Base-by-base conservation (phyloP, 75 land plant genomes). In the Pinus taeda region DNA sequence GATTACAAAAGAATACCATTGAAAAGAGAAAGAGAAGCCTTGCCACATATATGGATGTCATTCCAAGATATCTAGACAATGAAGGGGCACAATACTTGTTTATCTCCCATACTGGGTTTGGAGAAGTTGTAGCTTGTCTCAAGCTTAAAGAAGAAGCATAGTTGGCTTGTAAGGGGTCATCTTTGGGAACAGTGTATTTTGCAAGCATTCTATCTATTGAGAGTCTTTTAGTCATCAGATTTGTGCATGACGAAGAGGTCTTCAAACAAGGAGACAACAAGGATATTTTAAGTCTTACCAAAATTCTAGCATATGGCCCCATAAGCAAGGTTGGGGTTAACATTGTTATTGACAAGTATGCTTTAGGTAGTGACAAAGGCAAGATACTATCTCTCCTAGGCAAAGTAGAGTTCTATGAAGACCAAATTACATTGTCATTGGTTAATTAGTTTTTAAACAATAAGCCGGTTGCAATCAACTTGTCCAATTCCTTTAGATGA, bases 71-170 rank as follows among this genome's bases (percentile, higher is more conserved):
- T 53, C 74, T 83, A 74, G 86, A 94, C 67, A 82, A 82, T 74
- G 87, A 86, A 58, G 63, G 73, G 33, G 73, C 72, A 24, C 83
- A 83, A 74, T 90, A 90, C 82, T 87, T 92, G 45, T 96, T 88
- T 77, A 82, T 96, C 49, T 96, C 99, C 36, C 99, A 96, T 85
- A 96, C 97, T 22, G 99, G 99, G 69, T 90, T 83, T 83, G 99
- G 99, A 66, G 99, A 95, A 29, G 91, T 89, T 74, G 88, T 94
- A 49, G 80, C 91, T 53, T 96, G 95, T 64, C 85, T 90, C 72
- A 81, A 83, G 78, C 87, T 96, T 57, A 79, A 79, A 76, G 93
- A 90, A 59, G 87, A 89, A 76, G 74, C 8, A 42, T 67, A 83
- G 11, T 74, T 80, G 77, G 76, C 74, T 42, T 79, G 69, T 57